Base-by-base conservation (phyloP, 23 red algal genomes). In the Agarophyton chilense region DNA sequence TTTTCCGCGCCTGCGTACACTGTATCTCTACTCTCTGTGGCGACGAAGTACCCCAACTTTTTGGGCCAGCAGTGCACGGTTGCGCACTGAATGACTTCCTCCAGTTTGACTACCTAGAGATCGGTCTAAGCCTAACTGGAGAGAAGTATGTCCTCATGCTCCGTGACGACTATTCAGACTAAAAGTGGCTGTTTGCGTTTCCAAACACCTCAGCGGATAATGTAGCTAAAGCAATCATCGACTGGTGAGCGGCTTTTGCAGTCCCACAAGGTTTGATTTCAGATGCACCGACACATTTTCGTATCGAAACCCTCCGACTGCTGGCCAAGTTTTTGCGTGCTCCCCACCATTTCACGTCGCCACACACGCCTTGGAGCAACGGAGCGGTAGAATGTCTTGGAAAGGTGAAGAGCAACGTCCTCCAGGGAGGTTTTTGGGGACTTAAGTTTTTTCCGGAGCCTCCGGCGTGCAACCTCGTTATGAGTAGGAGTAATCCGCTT, bases 241-340 rank as follows among this genome's bases (percentile, higher is more conserved):
- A 74, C 39, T 74, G 68, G 68, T 74, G 6, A 33, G 68, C 68
- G 7, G 68, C 68, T 24, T 74, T 74, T 34, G 68, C 6, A 22
- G 68, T 74, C 8, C 39, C 44, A 6, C 22, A 74, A n/a, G 39
- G 22, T 43, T 19, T 43, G 8, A 50, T 74, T 5, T 74, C 68
- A n/a, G 68, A 74, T 34, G 44, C 8, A 74, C 36, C 39, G 7
- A 36, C 39, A 10, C 68, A 74, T 40, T 74, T 74, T 24, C 9
- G 28, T 10, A 74, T 33, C 44, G 39, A 74, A 50, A 43, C 44
- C 8, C 22, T 74, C 7, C 36, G 44, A 5, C 39, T 46, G 8
- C 7, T 40, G 4, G 9, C 11, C 11, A 50, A 74, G 13, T 6
- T 6, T 7, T 24, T 74, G 9, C 22, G 34, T n/a, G 34, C 21